phyloP scores from a whole-genome alignment of 441 rosid species.

The Rhodomyrtus psidioides region DNA sequence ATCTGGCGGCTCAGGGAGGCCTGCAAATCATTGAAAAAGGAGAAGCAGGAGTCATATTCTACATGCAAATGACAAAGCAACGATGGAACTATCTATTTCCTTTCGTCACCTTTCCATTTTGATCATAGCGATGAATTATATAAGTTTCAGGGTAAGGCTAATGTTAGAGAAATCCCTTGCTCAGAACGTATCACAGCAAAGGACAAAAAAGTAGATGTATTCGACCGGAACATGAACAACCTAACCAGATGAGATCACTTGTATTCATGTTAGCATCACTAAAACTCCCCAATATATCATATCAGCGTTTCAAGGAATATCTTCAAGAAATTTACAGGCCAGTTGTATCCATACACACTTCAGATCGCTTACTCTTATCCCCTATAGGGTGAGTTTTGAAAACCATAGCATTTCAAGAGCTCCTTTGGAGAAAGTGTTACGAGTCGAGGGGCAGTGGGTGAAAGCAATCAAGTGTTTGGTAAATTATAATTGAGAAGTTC shows the following conservation, averaged over 20 bases:
- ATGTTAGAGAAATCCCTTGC: background rate
- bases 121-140: background rate
- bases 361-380: background rate
- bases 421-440: background rate
- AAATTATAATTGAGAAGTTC: background rate
- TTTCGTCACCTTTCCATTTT: background rate
- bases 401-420: background rate
- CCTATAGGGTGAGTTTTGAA: background rate
- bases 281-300: background rate
- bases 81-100: background rate
- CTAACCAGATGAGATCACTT: background rate
- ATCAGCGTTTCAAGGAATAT: background rate
- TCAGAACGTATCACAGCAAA: background rate
- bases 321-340: background rate
- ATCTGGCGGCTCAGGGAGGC: conserved; percentile 11
- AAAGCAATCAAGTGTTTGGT: background rate
- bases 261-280: background rate
- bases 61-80: background rate
- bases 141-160: background rate
- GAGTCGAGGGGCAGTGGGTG: background rate
- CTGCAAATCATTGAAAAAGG: conserved; percentile 3
- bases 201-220: background rate
- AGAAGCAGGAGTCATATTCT: background rate
- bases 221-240: background rate
- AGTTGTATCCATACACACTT: background rate